Conservation (phyloP, 441 rosid species). For the Populus hybrid region DNA sequence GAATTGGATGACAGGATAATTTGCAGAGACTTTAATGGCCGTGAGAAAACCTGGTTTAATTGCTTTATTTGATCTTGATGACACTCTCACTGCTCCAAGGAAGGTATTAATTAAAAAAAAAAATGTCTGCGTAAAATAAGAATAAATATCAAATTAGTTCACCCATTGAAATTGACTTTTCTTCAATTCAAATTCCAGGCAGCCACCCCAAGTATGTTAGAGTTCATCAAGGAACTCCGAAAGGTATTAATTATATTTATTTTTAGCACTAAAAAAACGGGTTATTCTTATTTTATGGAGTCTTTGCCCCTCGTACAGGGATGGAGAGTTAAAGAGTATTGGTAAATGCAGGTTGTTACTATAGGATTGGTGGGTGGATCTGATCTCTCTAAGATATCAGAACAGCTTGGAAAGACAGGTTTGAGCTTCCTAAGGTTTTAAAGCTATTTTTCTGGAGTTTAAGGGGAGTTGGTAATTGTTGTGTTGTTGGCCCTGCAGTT, state of each 20-base stretch:
- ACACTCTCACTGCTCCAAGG: conserved; percentile 91
- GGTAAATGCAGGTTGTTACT: conserved; percentile 56
- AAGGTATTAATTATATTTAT: conserved; percentile 40
- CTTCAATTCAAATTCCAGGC: conserved; percentile 24
- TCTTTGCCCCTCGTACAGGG: not conserved
- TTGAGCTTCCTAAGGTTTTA: conserved; percentile 8
- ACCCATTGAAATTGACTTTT: not conserved
- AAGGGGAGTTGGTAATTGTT: not conserved
- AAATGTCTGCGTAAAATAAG: not conserved
- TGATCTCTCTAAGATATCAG: conserved; percentile 79
- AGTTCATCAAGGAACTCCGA: conserved; percentile 67
- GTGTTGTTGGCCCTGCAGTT: conserved; percentile 45
- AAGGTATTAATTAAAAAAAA: conserved; percentile 37
- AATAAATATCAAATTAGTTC: not conserved
- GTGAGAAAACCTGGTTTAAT: conserved; percentile 54
- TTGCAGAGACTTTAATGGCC: conserved; percentile 36
- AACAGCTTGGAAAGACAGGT: conserved; percentile 94
- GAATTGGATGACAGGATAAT: conserved; percentile 8
- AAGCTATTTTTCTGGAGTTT: not conserved
- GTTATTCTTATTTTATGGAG: not conserved
- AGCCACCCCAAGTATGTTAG: conserved; percentile 52
- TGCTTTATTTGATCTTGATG: conserved; percentile 54
- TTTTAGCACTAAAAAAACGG: not conserved
- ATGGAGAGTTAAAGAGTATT: not conserved
- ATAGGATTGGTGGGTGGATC: conserved; percentile 98